Percentiles rank a stretch among this genome's conserved stretches.
These are phyloP conservation scores for Copromyces sp. DNA, from an alignment of 495 filamentous ascomycete species.

Conservation along the genomic window DNA sequence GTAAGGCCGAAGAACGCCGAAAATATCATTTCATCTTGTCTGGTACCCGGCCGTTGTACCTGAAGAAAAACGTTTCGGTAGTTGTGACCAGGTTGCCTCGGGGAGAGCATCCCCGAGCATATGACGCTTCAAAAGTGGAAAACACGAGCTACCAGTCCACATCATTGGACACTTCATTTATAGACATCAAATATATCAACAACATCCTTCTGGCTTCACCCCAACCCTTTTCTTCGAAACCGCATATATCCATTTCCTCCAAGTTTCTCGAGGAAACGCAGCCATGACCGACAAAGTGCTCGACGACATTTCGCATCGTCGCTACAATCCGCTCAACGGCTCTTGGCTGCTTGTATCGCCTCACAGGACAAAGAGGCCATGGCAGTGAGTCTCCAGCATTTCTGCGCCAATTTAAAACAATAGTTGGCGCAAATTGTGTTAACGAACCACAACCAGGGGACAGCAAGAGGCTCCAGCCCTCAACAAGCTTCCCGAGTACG, in stretches of 20 bases:
- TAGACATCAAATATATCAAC: neutral
- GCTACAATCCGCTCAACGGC: slow-evolving; percentile 84
- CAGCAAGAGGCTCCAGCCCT: slow-evolving; percentile 78
- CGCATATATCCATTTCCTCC: too few relatives aligned
- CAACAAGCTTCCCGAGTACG: slow-evolving; percentile 67
- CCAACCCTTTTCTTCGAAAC: neutral
- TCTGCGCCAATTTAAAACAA: too few relatives aligned
- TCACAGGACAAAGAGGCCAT: slow-evolving; percentile 90
- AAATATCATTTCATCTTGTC: neutral
- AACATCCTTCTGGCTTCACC: neutral
- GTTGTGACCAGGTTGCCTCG: neutral
- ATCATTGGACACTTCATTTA: neutral
- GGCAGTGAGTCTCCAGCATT: slow-evolving; percentile 62
- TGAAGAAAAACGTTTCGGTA: neutral
- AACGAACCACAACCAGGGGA: slow-evolving; percentile 47
- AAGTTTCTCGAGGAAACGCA: neutral
- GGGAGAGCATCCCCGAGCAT: neutral
- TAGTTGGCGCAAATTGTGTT: too few relatives aligned
- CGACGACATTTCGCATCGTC: slow-evolving; percentile 91
- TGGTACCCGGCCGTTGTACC: neutral
- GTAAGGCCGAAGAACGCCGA: neutral
- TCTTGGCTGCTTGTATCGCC: slow-evolving; percentile 91
- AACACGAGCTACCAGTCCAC: neutral
- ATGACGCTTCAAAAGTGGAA: neutral
- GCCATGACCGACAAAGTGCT: slow-evolving; percentile 58